Evolutionary conservation across 345 rosid genomes (phyloP).

Genomic region (Gossypium australe): DNA sequence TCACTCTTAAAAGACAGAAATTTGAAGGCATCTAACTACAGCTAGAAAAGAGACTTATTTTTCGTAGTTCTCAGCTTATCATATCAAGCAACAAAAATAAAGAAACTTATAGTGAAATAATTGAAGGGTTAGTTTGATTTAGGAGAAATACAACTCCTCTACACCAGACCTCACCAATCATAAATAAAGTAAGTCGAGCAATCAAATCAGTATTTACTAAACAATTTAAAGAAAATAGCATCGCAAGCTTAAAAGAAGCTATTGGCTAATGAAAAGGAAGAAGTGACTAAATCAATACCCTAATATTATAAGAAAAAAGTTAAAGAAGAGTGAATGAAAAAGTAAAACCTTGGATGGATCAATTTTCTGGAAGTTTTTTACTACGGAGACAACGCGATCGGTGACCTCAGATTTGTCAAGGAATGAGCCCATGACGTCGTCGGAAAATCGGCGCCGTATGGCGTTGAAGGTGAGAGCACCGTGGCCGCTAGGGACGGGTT

Average conservation of each 20-base stretch:
- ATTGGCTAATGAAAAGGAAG: too few species aligned
- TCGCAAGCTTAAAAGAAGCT: too few species aligned
- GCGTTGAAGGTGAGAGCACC: slow-evolving; percentile 35
- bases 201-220: too few species aligned
- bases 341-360: slow-evolving; percentile 71
- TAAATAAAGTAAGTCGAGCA: too few species aligned
- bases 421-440: slow-evolving; percentile 37
- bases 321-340: not conserved
- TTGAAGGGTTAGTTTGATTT: not conserved
- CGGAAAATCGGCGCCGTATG: not conserved
- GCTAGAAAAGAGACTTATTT: too few species aligned
- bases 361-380: slow-evolving; percentile 84
- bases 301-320: not conserved
- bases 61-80: too few species aligned
- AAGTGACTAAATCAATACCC: not conserved
- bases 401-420: slow-evolving; percentile 95
- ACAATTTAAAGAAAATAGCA: too few species aligned
- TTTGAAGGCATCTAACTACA: not conserved
- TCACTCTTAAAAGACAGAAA: not conserved
- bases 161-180: not conserved
- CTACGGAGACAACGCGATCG: slow-evolving; percentile 82
- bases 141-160: not conserved
- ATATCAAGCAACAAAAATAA: not conserved
- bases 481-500: slow-evolving; percentile 9
- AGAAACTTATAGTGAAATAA: not conserved